Evolutionary conservation across 129 eudicot genomes (phyloP).

Genomic region (Flaveria trinervia): DNA sequence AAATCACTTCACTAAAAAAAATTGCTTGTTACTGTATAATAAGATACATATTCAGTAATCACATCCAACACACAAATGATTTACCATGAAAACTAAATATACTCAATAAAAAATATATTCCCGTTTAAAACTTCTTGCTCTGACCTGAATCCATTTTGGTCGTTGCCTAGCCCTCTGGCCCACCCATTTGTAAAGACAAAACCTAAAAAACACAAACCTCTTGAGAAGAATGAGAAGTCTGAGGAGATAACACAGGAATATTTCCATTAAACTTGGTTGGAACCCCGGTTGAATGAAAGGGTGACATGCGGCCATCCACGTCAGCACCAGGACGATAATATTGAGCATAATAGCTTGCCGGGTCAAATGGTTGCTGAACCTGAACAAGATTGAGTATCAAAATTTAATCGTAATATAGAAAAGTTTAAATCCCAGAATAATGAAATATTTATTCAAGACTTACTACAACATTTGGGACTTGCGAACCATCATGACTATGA

Average conservation of each 20-base stretch:
- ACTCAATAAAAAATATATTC: background rate
- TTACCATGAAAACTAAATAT: background rate
- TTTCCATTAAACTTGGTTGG: slow-evolving; percentile 56
- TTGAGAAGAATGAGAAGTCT: slow-evolving; percentile 58
- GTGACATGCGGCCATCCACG: slow-evolving; percentile 67
- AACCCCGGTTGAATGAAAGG: slow-evolving; percentile 54
- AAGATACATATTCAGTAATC: background rate
- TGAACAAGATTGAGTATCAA: slow-evolving; percentile 14
- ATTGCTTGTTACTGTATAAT: background rate
- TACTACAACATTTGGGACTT: slow-evolving; percentile 65
- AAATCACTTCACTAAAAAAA: background rate
- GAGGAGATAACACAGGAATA: slow-evolving; percentile 49
- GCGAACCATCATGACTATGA: slow-evolving; percentile 62
- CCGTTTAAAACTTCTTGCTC: background rate
- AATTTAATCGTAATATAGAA: background rate
- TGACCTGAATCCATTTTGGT: background rate
- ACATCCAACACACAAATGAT: background rate
- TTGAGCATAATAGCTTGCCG: slow-evolving; percentile 72
- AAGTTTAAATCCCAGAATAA: background rate
- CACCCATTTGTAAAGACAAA: background rate
- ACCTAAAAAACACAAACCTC: slow-evolving; percentile 53
- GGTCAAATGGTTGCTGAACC: slow-evolving; percentile 73
- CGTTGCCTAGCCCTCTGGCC: background rate
- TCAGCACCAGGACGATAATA: slow-evolving; percentile 58
- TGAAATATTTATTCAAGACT: slow-evolving; percentile 28